phyloP scores from a whole-genome alignment of 2,329 filamentous ascomycete species.

The Aspergillus uvarum region DNA sequence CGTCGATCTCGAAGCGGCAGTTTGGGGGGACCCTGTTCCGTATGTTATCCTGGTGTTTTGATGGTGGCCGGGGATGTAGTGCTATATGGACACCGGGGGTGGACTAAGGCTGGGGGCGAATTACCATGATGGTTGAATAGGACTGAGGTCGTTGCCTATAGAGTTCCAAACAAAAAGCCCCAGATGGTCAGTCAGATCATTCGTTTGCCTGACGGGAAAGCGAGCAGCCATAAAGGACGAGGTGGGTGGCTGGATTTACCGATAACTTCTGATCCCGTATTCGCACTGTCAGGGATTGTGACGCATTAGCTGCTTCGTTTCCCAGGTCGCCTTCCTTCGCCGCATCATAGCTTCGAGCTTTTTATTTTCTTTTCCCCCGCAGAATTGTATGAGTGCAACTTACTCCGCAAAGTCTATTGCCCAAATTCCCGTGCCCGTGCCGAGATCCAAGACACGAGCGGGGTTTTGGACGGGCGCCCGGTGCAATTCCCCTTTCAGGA shows the following conservation, averaged over 20 bases:
- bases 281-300: conserved; percentile 17
- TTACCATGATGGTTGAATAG: conserved; percentile 35
- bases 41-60: background rate
- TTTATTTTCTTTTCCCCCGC: no score
- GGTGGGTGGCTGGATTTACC: conserved; percentile 18
- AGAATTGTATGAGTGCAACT: conserved; percentile 2
- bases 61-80: no score
- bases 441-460: conserved; percentile 34
- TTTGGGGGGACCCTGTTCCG: conserved; percentile 33
- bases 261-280: conserved; percentile 31
- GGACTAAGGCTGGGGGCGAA: no score
- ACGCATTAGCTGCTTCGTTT: background rate
- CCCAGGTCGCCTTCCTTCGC: no score
- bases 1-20: conserved; percentile 35
- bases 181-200: background rate
- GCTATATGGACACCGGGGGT: no score
- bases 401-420: conserved; percentile 41
- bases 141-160: conserved; percentile 33
- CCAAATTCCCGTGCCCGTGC: conserved; percentile 41
- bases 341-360: no score
- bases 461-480: conserved; percentile 28
- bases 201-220: background rate
- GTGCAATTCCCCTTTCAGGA: conserved; percentile 31
- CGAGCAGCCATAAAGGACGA: background rate
- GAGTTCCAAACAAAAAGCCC: background rate